Percentiles rank a stretch among this genome's conserved stretches.
Conservation (phyloP, 148 eudicot species). For the Hydrangea macrophylla region DNA sequence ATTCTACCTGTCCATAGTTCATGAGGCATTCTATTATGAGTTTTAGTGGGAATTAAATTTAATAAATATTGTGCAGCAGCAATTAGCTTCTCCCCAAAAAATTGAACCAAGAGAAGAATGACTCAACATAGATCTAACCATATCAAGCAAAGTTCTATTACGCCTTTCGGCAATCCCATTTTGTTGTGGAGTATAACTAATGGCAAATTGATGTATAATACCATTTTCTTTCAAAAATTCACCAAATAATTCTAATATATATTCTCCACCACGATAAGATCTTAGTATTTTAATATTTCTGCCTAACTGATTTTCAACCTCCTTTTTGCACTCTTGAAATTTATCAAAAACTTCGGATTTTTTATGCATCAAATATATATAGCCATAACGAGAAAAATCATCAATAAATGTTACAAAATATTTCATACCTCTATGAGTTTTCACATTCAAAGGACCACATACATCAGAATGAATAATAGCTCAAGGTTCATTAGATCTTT, state of each 20-base stretch:
- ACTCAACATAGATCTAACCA: too few species aligned
- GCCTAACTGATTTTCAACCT: not conserved
- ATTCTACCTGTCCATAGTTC: too few species aligned
- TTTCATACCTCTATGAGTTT: not conserved
- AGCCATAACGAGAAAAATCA: not conserved
- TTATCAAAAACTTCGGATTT: not conserved
- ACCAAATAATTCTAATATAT: not conserved
- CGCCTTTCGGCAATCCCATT: too few species aligned
- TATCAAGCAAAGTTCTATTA: too few species aligned
- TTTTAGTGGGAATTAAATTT: not conserved
- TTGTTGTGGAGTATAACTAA: not conserved
- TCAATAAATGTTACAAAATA: constrained; percentile 2
- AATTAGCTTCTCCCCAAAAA: constrained; percentile 1
- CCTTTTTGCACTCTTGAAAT: not conserved
- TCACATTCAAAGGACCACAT: not conserved
- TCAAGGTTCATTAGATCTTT: not conserved
- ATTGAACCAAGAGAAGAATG: not conserved
- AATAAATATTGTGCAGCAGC: not conserved
- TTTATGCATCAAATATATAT: not conserved
- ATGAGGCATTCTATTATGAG: not conserved
- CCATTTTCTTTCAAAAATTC: not conserved
- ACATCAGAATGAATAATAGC: too few species aligned
- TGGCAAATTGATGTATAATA: not conserved
- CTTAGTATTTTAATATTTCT: too few species aligned
- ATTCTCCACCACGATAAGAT: too few species aligned